A percentile compares a stretch with the other conserved stretches of the same genome.
Conservation (phyloP, 2,329 filamentous ascomycete species). For the Penicillium rolfsii region DNA sequence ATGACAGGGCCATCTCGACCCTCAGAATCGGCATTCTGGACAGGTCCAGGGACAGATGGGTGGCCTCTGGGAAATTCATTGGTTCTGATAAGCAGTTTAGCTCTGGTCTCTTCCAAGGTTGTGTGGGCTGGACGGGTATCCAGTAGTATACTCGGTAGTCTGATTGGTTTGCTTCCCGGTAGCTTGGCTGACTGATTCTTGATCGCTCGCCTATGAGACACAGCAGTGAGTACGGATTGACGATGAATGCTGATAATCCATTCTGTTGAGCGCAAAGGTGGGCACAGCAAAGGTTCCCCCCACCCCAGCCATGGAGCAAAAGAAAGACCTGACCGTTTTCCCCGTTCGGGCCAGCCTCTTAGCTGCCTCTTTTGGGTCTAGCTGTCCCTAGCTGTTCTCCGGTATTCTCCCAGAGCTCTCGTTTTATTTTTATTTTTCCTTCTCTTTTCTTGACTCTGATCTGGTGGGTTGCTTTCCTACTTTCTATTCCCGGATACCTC, state of each 20-base stretch:
- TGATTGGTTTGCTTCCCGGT: neutral
- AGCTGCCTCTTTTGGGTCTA: conserved; percentile 4
- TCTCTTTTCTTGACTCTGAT: neutral
- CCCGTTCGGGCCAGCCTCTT: conserved; percentile 2
- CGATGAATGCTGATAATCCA: neutral
- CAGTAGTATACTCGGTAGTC: neutral
- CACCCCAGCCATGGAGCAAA: neutral
- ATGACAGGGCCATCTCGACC: neutral
- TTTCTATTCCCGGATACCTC: neutral
- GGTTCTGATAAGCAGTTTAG: neutral
- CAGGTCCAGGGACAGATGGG: neutral
- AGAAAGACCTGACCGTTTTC: neutral
- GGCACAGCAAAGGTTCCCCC: neutral
- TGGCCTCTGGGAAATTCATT: neutral
- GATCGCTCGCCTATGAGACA: neutral
- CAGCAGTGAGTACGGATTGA: no score
- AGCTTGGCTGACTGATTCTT: neutral
- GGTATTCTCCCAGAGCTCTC: neutral
- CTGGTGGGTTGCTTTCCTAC: neutral
- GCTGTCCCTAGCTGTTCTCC: neutral
- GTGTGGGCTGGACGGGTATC: neutral
- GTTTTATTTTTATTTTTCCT: neutral
- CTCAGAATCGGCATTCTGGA: neutral
- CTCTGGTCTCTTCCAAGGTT: neutral
- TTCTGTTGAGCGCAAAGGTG: neutral